phyloP scores from a whole-genome alignment of 73 alveolate species.

The Paramecium tetraurelia region DNA sequence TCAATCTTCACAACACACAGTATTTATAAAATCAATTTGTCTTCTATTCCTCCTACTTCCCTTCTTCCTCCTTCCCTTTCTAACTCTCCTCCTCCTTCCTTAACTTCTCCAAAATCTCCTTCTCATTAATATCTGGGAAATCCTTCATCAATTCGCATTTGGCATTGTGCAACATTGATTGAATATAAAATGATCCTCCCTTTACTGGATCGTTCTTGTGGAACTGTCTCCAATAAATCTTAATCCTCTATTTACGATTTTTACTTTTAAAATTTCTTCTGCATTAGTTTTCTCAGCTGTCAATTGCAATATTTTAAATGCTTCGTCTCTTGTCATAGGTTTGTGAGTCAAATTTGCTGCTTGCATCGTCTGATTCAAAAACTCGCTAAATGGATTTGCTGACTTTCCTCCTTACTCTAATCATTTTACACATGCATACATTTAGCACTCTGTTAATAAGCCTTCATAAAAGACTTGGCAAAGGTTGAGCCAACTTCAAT shows the following conservation, averaged over 20 bases:
- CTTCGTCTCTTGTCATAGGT: slow-evolving; percentile 46
- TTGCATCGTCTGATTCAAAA: not conserved
- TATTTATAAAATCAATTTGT: not conserved
- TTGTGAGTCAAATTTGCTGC: slow-evolving; percentile 31
- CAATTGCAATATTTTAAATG: not conserved
- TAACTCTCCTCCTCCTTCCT: not conserved
- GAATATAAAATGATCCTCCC: slow-evolving; percentile 40
- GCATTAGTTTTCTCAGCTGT: not conserved
- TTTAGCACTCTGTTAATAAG: not conserved
- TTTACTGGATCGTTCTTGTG: slow-evolving; percentile 45
- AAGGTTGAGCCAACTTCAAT: slow-evolving; percentile 27
- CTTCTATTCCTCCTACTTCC: not conserved
- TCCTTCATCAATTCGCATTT: slow-evolving; percentile 40
- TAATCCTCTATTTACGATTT: not conserved
- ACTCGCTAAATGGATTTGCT: not conserved
- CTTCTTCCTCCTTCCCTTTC: not conserved
- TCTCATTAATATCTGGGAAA: slow-evolving; percentile 27
- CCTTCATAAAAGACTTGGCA: not conserved
- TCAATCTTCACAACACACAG: not conserved
- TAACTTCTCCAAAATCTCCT: not conserved
- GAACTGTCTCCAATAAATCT: slow-evolving; percentile 49
- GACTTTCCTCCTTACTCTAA: not conserved
- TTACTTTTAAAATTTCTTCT: not conserved
- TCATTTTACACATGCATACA: not conserved
- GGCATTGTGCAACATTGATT: slow-evolving; percentile 9